Conservation (phyloP, 2,329 filamentous ascomycete species). For the Aspergillus sp. region DNA sequence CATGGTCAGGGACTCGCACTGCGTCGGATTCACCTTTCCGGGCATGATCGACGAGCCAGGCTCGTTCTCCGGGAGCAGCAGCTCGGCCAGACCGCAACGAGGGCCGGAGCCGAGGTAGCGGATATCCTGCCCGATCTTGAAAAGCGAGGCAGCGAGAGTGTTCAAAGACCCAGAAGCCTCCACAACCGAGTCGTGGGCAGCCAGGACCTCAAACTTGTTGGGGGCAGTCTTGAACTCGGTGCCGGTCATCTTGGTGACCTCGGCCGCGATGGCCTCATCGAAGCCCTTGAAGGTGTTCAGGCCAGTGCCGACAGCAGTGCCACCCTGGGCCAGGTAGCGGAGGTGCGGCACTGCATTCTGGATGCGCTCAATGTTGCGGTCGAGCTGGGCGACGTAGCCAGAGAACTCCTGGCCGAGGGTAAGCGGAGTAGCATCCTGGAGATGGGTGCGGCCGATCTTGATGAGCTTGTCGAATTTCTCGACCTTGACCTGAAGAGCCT, state of each 20-base stretch:
- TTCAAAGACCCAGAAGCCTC: conserved; percentile 91
- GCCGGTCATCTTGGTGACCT: conserved; percentile 87
- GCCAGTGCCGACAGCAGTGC: conserved; percentile 92
- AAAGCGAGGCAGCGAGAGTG: conserved; percentile 80
- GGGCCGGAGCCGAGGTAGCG: conserved; percentile 94
- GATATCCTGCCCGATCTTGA: conserved; percentile 97
- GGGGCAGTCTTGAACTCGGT: conserved; percentile 90
- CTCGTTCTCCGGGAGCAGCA: conserved; percentile 93
- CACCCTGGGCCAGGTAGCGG: conserved; percentile 81
- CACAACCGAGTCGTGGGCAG: conserved; percentile 90
- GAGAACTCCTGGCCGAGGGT: conserved; percentile 97
- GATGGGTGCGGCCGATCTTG: conserved; percentile 96
- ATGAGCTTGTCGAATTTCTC: conserved; percentile 89
- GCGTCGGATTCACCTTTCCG: conserved; percentile 97
- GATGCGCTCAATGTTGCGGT: conserved; percentile 80
- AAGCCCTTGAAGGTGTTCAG: conserved; percentile 97
- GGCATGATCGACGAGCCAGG: conserved; percentile 98
- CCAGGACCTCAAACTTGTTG: conserved; percentile 97
- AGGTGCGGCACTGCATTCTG: conserved; percentile 75
- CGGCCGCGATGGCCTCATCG: conserved; percentile 80
- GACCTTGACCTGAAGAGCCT: conserved; percentile 78
- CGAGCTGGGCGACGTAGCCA: conserved; percentile 90
- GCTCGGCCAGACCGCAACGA: conserved; percentile 88
- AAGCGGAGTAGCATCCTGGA: conserved; percentile 93
- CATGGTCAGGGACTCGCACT: conserved; percentile 97